Conservation (phyloP, 2,329 filamentous ascomycete genomes). For the Alternaria novae-zelandiae region DNA sequence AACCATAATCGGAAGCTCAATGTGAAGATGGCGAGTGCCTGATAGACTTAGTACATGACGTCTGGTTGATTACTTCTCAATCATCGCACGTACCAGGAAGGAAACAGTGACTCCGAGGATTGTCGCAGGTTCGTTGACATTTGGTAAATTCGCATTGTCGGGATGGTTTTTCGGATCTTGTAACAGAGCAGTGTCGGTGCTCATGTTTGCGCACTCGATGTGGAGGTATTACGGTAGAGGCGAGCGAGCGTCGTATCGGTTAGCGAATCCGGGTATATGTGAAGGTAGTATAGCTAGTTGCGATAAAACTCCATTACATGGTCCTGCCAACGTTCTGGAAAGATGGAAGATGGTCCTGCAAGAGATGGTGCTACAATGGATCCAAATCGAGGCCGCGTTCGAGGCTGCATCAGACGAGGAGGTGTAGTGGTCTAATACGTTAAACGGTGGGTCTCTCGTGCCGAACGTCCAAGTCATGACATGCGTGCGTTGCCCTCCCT, state of each 20-base stretch:
- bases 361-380: neutral
- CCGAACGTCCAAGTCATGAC: constrained; percentile 11
- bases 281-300: constrained; percentile 1
- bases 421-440: constrained; percentile 11
- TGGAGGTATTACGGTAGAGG: neutral
- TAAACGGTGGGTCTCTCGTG: constrained; percentile 6
- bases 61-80: neutral
- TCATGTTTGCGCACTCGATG: constrained; percentile 5
- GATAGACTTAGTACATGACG: constrained; percentile 3
- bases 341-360: neutral
- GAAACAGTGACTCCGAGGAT: constrained; percentile 34
- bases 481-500: constrained; percentile 13
- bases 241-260: neutral
- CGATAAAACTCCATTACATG: constrained; percentile 9
- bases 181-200: neutral
- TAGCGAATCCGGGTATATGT: neutral
- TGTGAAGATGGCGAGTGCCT: constrained; percentile 36
- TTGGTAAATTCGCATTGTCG: constrained; percentile 37
- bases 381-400: constrained; percentile 1
- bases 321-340: neutral
- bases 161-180: constrained; percentile 24
- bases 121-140: constrained; percentile 38
- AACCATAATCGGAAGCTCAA: constrained; percentile 40
- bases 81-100: constrained; percentile 35
- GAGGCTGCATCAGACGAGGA: constrained; percentile 6